Base-by-base conservation (phyloP, 1,139 yeast genomes). In the Yamadazyma triangularis region DNA sequence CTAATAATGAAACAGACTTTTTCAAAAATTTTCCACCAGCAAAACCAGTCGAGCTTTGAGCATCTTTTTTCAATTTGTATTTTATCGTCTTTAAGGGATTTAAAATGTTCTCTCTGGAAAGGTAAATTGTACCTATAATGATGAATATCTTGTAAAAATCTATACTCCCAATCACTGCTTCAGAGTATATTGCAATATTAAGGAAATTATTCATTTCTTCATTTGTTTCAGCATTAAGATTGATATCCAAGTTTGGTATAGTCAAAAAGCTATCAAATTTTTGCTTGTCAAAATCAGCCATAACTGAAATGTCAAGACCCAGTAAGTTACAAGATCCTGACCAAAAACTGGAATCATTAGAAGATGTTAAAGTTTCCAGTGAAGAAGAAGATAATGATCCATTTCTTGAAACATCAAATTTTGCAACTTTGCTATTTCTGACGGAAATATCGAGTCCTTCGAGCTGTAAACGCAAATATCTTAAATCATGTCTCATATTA, bases 71-170 rank as follows among this genome's bases (percentile, higher is more conserved):
- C 13, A 58, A 32, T 22, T 53, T 54, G 30, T 38, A 38, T 33
- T 40, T 51, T 29, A 52, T 50, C 12, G 39, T 33, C 32, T 42
- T 53, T 12, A 54, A 41, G 27, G 70, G 79, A 34, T 55, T 54
- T 5, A 69, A 31, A 2, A 77, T 36, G 4, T 71, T 63, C 39
- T 75, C 75, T 32, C 66, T 61, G 12, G 80, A 42, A 10, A 80
- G 51, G 43, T 74, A 75, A 3, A 75, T 41, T 7, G 78, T 58
- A 2, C 88, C 83, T 11, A 78, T 50, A 0, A 76, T 40, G 1
- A 73, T 60, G 47, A 78, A 79, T 15, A 72, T 55, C 19, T 73
- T 70, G 41, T 66, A 68, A 9, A 70, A 53, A 27, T 79, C 78
- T 29, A 70, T 58, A n/a, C 56, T 44, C 2, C 61, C 47, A 21